These are phyloP conservation scores for Globisporangium heterothallicum DNA, from an alignment of 352 stramenopile genomes.

Conservation along the genomic window DNA sequence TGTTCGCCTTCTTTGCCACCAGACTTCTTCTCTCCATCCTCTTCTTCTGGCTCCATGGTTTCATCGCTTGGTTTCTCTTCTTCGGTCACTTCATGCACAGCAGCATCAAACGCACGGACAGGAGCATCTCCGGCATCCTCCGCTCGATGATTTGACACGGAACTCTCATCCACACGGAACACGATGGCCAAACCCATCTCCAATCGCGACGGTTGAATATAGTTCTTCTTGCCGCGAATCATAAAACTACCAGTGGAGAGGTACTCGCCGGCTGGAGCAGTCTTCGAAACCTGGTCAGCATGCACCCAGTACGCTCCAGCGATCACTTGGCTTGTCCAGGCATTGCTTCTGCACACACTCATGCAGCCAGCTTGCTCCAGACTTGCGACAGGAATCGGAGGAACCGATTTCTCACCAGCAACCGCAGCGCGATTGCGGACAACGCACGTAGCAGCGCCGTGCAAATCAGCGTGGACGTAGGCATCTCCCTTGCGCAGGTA, in stretches of 20 bases:
- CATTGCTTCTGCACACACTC: slow-evolving; percentile 93
- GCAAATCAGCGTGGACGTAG: slow-evolving; percentile 97
- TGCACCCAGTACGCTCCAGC: slow-evolving; percentile 97
- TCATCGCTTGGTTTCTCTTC: neutral
- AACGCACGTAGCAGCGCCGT: slow-evolving; percentile 90
- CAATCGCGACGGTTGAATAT: slow-evolving; percentile 81
- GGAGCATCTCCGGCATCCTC: slow-evolving; percentile 13
- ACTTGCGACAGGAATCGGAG: slow-evolving; percentile 61
- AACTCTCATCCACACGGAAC: slow-evolving; percentile 88
- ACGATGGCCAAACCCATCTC: slow-evolving; percentile 91
- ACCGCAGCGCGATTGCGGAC: slow-evolving; percentile 58
- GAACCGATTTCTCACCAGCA: slow-evolving; percentile 33
- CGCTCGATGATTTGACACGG: slow-evolving; percentile 47
- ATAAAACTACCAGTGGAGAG: slow-evolving; percentile 97
- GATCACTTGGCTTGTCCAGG: slow-evolving; percentile 96
- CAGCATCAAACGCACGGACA: neutral
- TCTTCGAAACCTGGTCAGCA: slow-evolving; percentile 97
- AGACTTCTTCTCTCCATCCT: slow-evolving; percentile 4
- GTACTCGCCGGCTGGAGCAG: slow-evolving; percentile 94
- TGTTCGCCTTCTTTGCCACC: slow-evolving; percentile 10
- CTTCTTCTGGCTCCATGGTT: too few species aligned
- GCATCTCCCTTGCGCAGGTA: slow-evolving; percentile 95
- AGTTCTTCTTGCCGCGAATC: slow-evolving; percentile 94
- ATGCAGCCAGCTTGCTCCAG: slow-evolving; percentile 95
- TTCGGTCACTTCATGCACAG: neutral